Conservation (phyloP, 202 grass and related monocot species). For the Alloteropsis angusta region DNA sequence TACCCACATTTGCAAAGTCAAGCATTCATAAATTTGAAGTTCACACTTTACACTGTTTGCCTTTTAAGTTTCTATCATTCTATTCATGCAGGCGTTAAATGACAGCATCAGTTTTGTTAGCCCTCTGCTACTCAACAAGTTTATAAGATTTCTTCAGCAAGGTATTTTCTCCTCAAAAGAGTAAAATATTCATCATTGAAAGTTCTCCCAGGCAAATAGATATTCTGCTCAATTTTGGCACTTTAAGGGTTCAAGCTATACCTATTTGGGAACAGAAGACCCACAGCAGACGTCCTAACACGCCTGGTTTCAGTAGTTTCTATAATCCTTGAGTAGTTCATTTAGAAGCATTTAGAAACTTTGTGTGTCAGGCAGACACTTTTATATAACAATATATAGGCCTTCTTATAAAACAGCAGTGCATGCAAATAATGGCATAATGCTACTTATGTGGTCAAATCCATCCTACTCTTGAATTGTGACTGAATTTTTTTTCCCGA, state of each 20-base stretch:
- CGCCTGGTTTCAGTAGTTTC: background rate
- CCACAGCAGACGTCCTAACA: background rate
- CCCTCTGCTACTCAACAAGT: slow-evolving; percentile 77
- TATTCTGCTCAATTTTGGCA: background rate
- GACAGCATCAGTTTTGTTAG: slow-evolving; percentile 73
- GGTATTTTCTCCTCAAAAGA: slow-evolving; percentile 35
- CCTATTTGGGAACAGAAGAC: background rate
- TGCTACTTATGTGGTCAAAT: background rate
- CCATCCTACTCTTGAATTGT: background rate
- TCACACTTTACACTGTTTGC: background rate
- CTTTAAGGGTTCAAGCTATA: background rate
- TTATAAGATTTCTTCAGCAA: slow-evolving; percentile 82
- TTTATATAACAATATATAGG: background rate
- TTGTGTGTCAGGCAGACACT: background rate
- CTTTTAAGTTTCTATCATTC: slow-evolving; percentile 12
- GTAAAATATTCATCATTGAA: background rate
- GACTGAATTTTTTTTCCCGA: too few relatives aligned
- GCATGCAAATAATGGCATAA: too few relatives aligned
- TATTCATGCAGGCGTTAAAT: slow-evolving; percentile 59
- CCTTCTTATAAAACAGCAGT: background rate
- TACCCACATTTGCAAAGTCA: too few relatives aligned
- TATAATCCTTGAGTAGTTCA: background rate
- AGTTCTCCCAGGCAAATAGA: background rate
- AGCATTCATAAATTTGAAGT: background rate
- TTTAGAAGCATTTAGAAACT: slow-evolving; percentile 12